Base-by-base conservation (phyloP, 139 green algal species). In the Picochlorum costavermella region DNA sequence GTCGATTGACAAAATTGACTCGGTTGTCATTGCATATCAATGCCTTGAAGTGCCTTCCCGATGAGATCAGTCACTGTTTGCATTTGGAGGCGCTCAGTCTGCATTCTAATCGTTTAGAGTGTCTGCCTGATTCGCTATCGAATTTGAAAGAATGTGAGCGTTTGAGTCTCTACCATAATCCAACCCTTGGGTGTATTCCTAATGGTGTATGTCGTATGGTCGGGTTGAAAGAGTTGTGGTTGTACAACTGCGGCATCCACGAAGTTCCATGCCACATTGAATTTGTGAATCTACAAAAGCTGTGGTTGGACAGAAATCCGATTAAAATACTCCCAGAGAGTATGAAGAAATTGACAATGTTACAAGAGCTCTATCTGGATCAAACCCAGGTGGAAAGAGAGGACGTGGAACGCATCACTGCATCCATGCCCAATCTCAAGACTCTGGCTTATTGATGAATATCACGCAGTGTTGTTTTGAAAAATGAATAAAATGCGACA, bases 11-110 rank as follows among this genome's bases (percentile, higher is more conserved):
- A 44, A 50, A 60, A 30, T 49, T 77, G 33, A 56, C 63, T 31
- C 67, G 71, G 23, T 33, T 77, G 37, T 65, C 48, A 5, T 29
- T 77, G 36, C 71, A 77, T 64, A 77, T 77, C 49, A 77, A 77
- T 50, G 25, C 36, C n/a, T 50, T 77, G 49, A 14, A 50, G 31
- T 44, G 49, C 36, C 45, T 77, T 56, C 71, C 71, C 0, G 56
- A 68, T 1, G 67, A 76, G 49, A n/a, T 77, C 23, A 56, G 65
- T 17, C 49, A 70, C 14, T 69, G 74, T 30, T 20, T 56, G 6
- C 36, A 75, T 28, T 30, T 77, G 56, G 71, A 77, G 48, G 71
- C 71, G 5, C 29, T 77, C 33, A 72, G 57, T 30, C 36, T 77
- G 28, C 71, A 77, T 44, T 60, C 26, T 49, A 77, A 77, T 49